Conservation (phyloP, 31 red algal genomes). For the Porphyra umbilicalis region DNA sequence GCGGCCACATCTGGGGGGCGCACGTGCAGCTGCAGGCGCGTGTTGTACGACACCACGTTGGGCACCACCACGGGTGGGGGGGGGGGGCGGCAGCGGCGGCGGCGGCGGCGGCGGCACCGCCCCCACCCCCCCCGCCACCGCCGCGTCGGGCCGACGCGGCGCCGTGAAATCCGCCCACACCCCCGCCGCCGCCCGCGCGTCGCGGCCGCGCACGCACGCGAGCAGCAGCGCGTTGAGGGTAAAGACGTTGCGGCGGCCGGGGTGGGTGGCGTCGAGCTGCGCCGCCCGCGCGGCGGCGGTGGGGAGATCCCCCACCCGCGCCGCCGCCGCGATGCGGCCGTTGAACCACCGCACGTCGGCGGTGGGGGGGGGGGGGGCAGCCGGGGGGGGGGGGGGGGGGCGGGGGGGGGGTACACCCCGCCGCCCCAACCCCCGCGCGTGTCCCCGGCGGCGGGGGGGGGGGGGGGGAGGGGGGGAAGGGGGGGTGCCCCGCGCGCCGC, state of each 20-base stretch:
- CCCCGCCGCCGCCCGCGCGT: background rate
- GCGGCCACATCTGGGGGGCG: background rate
- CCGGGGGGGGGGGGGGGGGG: too few species aligned
- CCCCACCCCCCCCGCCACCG: background rate
- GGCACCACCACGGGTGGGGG: background rate
- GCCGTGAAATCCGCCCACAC: background rate
- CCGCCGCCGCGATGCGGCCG: background rate
- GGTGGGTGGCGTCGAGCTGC: background rate
- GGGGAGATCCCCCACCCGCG: background rate
- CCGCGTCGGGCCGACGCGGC: background rate
- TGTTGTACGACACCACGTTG: background rate
- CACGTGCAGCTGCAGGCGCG: background rate
- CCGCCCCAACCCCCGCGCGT: too few species aligned
- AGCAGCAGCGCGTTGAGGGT: background rate
- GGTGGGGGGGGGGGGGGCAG: background rate
- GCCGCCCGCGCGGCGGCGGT: background rate
- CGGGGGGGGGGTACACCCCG: too few species aligned
- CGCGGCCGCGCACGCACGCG: background rate
- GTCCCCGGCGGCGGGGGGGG: too few species aligned
- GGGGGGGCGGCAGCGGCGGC: background rate
- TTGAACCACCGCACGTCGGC: background rate
- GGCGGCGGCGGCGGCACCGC: background rate
- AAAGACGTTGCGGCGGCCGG: background rate
- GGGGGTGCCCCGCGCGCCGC: too few species aligned
- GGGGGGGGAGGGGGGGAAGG: too few species aligned